Base-by-base conservation (phyloP, 2,329 filamentous ascomycete species). In the Clonostachys byssicola region DNA sequence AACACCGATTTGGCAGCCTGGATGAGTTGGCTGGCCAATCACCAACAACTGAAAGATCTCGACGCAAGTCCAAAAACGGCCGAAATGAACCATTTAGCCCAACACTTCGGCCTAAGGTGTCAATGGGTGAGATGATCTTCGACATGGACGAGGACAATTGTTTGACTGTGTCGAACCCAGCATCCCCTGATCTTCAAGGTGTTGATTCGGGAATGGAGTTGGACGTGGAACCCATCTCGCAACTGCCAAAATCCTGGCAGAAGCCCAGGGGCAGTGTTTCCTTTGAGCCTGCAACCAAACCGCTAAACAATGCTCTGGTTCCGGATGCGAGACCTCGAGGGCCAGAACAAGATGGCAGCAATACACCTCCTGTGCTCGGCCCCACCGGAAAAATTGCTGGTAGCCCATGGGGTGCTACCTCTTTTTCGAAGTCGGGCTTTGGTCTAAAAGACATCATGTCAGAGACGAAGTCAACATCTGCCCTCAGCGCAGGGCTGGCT, bases 91-190 rank as follows among this genome's bases (percentile, higher is more conserved):
- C 76, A 0, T 75, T 79, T 45, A 89, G 83, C 47, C 89, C 90
- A 1, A 74, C 70, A 16, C 71, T 94, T 41, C 84, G 81, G 47
- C 76, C 86, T 2, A 90, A 83, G 57, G 77, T 76, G 17, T 92
- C 87, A 1, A 72, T 77, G 2, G 77, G 76, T 36, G 92, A 96
- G 55, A 75, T 96, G 47, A 95, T 96, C 64, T 96, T 96, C 60
- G 83, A 89, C 54, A 96, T 96, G 91, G 92, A 96, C 49, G 91
- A 95, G 36, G 89, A 91, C 40, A 14, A 20, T 12, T 34, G 34
- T 18, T 42, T 45, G 6, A 33, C 20, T 9, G 39, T 17, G 13
- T 56, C 59, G 12, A 45, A 47, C 12, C 48, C 51, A 7, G 51
- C 55, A 30, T 51, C 55, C 4, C 42, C 49, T 16, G 49, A 55